Evolutionary conservation across 495 filamentous ascomycete species (phyloP).

Genomic region (Daldinia grandis): DNA sequence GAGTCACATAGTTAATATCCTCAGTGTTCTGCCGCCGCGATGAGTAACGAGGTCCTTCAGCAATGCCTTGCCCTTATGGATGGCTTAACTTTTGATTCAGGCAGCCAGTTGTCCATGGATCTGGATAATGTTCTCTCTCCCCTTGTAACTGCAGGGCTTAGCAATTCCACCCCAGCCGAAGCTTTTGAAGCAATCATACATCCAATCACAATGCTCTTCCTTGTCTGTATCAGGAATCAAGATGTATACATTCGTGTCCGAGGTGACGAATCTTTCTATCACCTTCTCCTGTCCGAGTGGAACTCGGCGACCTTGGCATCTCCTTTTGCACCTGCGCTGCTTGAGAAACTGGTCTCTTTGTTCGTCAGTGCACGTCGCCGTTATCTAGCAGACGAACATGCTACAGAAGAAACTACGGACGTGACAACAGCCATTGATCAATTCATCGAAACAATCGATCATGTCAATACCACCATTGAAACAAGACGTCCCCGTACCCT

Average conservation of each 20-base stretch:
- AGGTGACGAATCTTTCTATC: slow-evolving; percentile 24
- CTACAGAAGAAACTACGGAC: background rate
- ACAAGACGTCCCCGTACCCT: background rate
- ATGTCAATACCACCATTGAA: background rate
- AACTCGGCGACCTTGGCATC: background rate
- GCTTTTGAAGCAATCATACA: background rate
- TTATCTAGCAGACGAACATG: background rate
- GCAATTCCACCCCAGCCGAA: background rate
- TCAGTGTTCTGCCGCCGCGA: background rate
- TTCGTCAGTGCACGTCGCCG: slow-evolving; percentile 25
- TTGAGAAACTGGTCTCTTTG: slow-evolving; percentile 15
- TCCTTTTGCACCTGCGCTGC: slow-evolving; percentile 3
- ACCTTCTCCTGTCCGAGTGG: slow-evolving; percentile 24
- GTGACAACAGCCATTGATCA: slow-evolving; percentile 16
- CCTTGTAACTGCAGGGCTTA: background rate
- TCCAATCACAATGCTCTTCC: slow-evolving; percentile 1
- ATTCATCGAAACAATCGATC: slow-evolving; percentile 11
- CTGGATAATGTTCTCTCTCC: background rate
- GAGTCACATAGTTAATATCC: background rate
- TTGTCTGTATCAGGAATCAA: background rate
- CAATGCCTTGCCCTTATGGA: background rate
- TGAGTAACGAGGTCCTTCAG: background rate
- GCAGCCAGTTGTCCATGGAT: background rate
- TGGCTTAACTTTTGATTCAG: background rate
- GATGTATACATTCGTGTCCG: slow-evolving; percentile 26